These are phyloP conservation scores for Dipteronia sinensis DNA, from an alignment of 345 rosid genomes.

Conservation along the genomic window DNA sequence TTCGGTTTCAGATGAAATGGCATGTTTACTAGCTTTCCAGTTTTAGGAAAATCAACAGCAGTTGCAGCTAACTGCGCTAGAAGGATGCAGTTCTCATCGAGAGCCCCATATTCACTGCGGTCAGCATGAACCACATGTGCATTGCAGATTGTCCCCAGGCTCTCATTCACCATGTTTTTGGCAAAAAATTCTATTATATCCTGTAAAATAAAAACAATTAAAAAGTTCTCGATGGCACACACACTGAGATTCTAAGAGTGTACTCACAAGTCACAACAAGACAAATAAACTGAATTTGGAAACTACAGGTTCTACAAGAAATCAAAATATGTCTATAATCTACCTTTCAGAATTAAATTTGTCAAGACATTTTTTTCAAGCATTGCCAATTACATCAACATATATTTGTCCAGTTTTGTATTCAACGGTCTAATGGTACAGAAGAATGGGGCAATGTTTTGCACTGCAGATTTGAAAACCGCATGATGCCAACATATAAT, in stretches of 20 bases:
- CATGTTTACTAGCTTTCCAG: constrained; percentile 75
- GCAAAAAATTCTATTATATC: constrained; percentile 80
- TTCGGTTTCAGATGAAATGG: constrained; percentile 69
- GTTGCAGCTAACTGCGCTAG: constrained; percentile 88
- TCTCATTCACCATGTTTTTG: constrained; percentile 68
- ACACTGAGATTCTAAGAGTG: constrained; percentile 1
- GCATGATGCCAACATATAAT: not conserved
- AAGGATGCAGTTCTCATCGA: constrained; percentile 60
- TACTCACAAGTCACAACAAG: not conserved
- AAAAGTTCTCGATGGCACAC: not conserved
- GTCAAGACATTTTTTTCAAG: not conserved
- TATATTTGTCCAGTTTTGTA: not conserved
- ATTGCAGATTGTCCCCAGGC: constrained; percentile 73
- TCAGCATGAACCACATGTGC: constrained; percentile 92
- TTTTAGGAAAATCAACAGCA: constrained; percentile 93
- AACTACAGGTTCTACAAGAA: not conserved
- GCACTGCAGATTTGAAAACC: not conserved
- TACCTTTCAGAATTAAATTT: not conserved
- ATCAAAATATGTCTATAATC: not conserved
- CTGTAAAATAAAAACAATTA: constrained; percentile 37
- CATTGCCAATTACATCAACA: not conserved
- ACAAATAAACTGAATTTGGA: not conserved
- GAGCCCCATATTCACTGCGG: constrained; percentile 66
- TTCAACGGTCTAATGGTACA: not conserved
- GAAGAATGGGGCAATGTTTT: not conserved